Base-by-base conservation (phyloP, 1,139 yeast species). In the Yamadazyma buinensis region DNA sequence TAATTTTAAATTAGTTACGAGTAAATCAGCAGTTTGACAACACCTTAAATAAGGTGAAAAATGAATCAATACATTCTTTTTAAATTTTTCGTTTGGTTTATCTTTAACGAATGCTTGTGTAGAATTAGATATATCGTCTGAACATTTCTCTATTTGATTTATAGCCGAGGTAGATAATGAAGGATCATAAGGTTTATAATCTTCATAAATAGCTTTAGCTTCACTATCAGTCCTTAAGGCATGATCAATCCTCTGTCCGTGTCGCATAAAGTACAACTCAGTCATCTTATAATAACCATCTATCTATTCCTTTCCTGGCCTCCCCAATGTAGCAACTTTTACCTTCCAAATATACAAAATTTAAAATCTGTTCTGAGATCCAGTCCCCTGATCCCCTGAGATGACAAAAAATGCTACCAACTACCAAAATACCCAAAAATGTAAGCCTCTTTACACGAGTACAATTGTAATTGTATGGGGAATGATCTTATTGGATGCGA, bases 1-100 rank as follows among this genome's bases (percentile, higher is more conserved):
- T 19, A 49, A 43, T 42, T 57, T 60, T 35, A 69, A 48, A 26
- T 54, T 49, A 12, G 66, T 51, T 31, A 67, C 54, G 28, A 69
- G 40, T 18, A 67, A 33, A 43, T 69, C 75, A 1, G 75, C 75
- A 10, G 71, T 55, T 44, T 69, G 74, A 41, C 71, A 63, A 43
- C 74, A 67, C 34, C 75, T 51, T 30, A 69, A 54, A 43, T 67
- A 69, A 7, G 75, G 75, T 36, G 66, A 57, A 45, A 68, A 68
- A 40, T 69, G 75, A 31, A 69, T 58, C 39, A 54, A 65, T 11
- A 69, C 48, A 40, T 62, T 67, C 45, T 67, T 68, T 32, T 66
- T 54, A 25, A 42, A 37, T 12, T 43, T 39, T 9, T 41, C 37
- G 18, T 33, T 42, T 4, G n/a, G n/a, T 26, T 25, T 35, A 38